Evolutionary conservation across 2,329 filamentous ascomycete species (phyloP), one percentile per base, ranked within the genome.

Genomic region (Drechslerella dactyloides): DNA sequence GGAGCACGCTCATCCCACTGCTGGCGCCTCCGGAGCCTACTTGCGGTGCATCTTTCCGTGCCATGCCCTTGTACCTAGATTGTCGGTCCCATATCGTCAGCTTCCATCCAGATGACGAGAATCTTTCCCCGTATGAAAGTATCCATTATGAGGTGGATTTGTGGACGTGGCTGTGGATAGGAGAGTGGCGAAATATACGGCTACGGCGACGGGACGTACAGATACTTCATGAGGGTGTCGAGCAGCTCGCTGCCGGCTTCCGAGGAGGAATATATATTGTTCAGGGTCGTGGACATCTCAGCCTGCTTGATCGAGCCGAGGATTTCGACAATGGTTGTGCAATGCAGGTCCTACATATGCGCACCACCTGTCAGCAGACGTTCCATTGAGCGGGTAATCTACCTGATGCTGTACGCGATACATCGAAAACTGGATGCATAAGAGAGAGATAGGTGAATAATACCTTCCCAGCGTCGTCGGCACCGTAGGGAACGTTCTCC

Each of bases 221-320:
- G 84, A 82, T 97, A 99, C 83, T 99, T 99, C 90, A 96, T 96
- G 80, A 99, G 82, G 57, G 93, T 91, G 80, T 99, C 94, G 75
- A 96, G 82, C 73, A 90, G 85, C 81, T 97, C 94, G 73, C 86
- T 87, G 27, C 94, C 94, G 73, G 90, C 90, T 65, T 72, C 56
- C 90, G 86, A 10, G 88, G 87, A 69, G 83, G 83, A 63, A 81
- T 94, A 92, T 78, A 97, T 89, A 66, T 88, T 86, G 81, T 89
- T 87, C 75, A 99, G 83, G 77, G 97, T 87, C 13, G 91, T 90
- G 74, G 88, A 91, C 90, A 97, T 97, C 77, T 99, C 94, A 76
- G 90, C 90, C 78, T 94, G 92, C 80, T 96, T 93, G 82, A 97
- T 97, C 19, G 91, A 94, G 81, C 96, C 93, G 75, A 99, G 84